Evolutionary conservation across 257 asterid species (phyloP), one percentile per base, ranked within the genome.

Genomic region (Lithospermum erythrorhizon): DNA sequence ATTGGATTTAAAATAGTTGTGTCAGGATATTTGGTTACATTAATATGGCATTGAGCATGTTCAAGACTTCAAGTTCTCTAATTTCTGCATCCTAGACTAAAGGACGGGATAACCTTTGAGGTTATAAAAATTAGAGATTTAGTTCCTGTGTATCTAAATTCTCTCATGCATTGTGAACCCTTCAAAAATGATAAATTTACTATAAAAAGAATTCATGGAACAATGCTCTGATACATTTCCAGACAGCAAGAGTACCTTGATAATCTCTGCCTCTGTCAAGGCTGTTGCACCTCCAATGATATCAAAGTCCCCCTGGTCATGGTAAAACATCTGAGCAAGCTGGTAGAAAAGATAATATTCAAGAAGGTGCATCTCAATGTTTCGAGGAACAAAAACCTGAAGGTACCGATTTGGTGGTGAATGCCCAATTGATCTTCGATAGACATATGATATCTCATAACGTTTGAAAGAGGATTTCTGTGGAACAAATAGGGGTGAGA

Each of bases 321-420:
- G 65, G 27, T 47, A 58, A 61, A 59, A 56, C 32, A 65, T 54
- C 41, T 23, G 32, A 57, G 59, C 58, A 64, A 66, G 35, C 23
- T 27, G 23, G 23, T 30, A 58, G 53, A 21, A 55, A 23, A 21
- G 27, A 57, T 55, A 30, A 4, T 2, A 30, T 3, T 8, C 15
- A 25, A 53, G 19, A 3, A 20, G 15, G 19, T 35, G 24, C 48
- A 61, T 61, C 41, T 30, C 17, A 13, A 57, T 23, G 55, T 67
- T 54, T 71, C 58, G 16, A 13, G 52, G 55, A 54, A 23, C 13
- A 52, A 59, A 72, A 70, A 90, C 98, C 98, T 91, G 98, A 48
- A 91, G 90, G 72, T 91, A 91, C 56, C 94, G 94, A 79, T 78
- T 88, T 56, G 98, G 98, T 61, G 95, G 83, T 75, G 96, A 88